Evolutionary conservation across 1,284 basidiomycete species (phyloP).

Genomic region (Apiotrichum akiyoshidainum): DNA sequence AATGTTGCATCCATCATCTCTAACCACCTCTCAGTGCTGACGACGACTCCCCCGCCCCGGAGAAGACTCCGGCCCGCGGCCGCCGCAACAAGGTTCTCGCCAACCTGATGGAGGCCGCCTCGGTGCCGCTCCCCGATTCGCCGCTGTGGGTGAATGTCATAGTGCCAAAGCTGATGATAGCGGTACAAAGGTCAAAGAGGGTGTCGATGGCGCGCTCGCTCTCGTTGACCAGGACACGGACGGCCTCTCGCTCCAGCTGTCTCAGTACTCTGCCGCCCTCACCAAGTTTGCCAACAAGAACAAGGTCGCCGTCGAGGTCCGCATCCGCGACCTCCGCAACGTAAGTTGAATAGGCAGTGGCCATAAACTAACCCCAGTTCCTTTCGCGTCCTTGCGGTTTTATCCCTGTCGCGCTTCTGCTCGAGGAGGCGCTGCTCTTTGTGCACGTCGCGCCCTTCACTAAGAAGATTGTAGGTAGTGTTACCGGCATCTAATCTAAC

Average conservation of each 20-base stretch:
- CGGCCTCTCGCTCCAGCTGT: slow-evolving; percentile 13
- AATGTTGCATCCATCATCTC: neutral
- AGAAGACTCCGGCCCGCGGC: slow-evolving; percentile 24
- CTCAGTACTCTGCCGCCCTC: slow-evolving; percentile 11
- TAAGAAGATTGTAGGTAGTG: slow-evolving; percentile 29
- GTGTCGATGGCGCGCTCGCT: slow-evolving; percentile 16
- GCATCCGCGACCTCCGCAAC: slow-evolving; percentile 27
- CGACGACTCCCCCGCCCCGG: slow-evolving; percentile 25
- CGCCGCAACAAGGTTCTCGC: slow-evolving; percentile 35
- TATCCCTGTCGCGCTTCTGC: slow-evolving; percentile 26
- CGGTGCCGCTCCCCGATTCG: slow-evolving; percentile 40
- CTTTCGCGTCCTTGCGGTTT: slow-evolving; percentile 37
- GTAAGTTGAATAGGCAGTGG: slow-evolving; percentile 8
- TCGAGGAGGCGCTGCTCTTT: slow-evolving; percentile 40
- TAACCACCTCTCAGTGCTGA: neutral
- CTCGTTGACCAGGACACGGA: slow-evolving; percentile 22
- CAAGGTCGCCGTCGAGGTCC: slow-evolving; percentile 18
- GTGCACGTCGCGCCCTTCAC: slow-evolving; percentile 38
- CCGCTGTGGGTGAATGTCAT: slow-evolving; percentile 29
- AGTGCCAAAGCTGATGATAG: neutral
- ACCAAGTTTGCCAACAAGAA: slow-evolving; percentile 20
- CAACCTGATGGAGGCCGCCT: slow-evolving; percentile 37
- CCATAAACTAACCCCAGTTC: slow-evolving; percentile 18
- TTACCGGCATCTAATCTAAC: neutral
- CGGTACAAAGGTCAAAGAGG: slow-evolving; percentile 8